Conservation (phyloP, 2,329 filamentous ascomycete species). For the Lachnellula willkommii region DNA sequence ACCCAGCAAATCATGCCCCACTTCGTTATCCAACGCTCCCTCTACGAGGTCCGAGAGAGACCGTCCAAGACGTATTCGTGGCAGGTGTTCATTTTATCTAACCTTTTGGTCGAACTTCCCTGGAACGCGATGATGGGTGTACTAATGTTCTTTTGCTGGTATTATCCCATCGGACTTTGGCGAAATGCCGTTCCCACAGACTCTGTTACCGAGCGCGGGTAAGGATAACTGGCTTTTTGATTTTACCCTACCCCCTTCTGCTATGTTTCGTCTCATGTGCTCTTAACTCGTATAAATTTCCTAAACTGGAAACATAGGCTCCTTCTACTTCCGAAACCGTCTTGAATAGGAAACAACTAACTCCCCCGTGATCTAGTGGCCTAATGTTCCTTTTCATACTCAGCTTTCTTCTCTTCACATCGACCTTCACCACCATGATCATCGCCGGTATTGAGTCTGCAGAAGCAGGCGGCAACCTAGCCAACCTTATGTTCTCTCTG, state of each 20-base stretch:
- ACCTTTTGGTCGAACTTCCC: constrained; percentile 77
- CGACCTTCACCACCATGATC: constrained; percentile 73
- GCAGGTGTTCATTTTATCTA: constrained; percentile 60
- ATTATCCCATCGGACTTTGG: constrained; percentile 78
- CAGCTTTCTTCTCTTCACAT: constrained; percentile 73
- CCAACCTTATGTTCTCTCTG: constrained; percentile 68
- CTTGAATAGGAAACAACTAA: too few species aligned
- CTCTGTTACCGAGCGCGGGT: constrained; percentile 60
- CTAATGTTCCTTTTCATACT: constrained; percentile 75
- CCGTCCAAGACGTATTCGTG: constrained; percentile 77
- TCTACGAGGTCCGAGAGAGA: constrained; percentile 68
- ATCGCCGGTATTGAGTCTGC: constrained; percentile 71
- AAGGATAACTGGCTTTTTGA: too few species aligned
- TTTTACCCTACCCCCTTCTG: too few species aligned
- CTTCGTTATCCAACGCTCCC: constrained; percentile 44
- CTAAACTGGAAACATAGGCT: too few species aligned
- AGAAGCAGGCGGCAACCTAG: constrained; percentile 70
- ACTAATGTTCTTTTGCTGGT: constrained; percentile 77
- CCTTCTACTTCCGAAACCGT: too few species aligned
- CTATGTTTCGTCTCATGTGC: too few species aligned
- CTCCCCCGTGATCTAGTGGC: constrained; percentile 29
- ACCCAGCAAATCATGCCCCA: constrained; percentile 74
- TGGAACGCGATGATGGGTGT: constrained; percentile 71
- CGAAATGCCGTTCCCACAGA: constrained; percentile 59
- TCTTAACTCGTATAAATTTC: too few species aligned